Base-by-base conservation (phyloP, 148 eudicot genomes). In the Talinum fruticosum region DNA sequence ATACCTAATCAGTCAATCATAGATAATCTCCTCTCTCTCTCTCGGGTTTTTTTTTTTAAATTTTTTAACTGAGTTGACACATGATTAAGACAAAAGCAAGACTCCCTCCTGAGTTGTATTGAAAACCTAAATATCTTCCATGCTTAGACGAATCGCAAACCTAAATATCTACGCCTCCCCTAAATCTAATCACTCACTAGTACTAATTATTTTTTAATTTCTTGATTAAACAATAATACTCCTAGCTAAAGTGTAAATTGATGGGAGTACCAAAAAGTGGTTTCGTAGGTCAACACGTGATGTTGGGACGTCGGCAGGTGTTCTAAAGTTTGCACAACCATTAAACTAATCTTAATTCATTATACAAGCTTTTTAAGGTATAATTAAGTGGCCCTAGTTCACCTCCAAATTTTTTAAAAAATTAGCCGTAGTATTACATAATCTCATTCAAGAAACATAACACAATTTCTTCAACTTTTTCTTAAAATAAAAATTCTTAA, bases 261-360 rank as follows among this genome's bases (percentile, higher is more conserved):
- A 47, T 47, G 53, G 65, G 7, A n/a, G 29, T 59, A 59, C 2
- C 24, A 59, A 54, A 19, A 54, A 54, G 26, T 19, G 2, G 61
- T 54, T 4, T 21, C 4, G 61, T 19, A 54, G n/a, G 61, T 54
- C 30, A 26, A 74, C 68, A 74, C 68, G 51, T 74, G 33, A 21
- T 30, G 24, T 15, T 74, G 26, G 23, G 69, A 74, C 51, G 77
- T 74, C 69, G 77, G 77, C 77, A 74, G 29, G 24, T 26, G 24
- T 34, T 28, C 67, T 49, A 8, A 49, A 49, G 64, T 59, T 59
- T 21, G 59, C 59, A 53, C 45, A 49, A 13, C 54, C 16, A 49
- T 49, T 49, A 49, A 49, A 59, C 64, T 59, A 38, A 38, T 38
- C 44, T 4, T 5, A 38, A 38, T 6, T 38, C 6, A 38, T 38